phyloP scores from a whole-genome alignment of 1,284 basidiomycete genomes.

The Macrocystidia cucumis region DNA sequence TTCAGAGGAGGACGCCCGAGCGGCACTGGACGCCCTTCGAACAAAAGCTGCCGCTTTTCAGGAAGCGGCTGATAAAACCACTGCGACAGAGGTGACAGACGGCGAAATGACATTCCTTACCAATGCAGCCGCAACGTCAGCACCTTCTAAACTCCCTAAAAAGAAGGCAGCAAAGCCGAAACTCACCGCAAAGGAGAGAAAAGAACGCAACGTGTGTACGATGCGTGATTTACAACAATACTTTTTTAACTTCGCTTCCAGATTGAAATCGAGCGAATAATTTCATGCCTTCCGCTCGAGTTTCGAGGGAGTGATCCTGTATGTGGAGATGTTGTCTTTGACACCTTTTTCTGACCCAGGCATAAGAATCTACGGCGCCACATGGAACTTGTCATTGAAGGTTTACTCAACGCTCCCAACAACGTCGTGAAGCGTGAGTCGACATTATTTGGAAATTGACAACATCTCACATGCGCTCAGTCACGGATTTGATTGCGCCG shows the following conservation, averaged over 20 bases:
- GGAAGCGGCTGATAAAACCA: constrained; percentile 34
- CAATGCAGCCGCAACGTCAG: constrained; percentile 27
- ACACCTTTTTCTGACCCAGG: constrained; percentile 1
- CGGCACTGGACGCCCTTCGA: constrained; percentile 33
- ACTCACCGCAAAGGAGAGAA: constrained; percentile 75
- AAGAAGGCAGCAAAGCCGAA: constrained; percentile 63
- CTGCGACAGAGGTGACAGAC: constrained; percentile 33
- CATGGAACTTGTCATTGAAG: constrained; percentile 73
- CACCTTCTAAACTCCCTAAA: constrained; percentile 28
- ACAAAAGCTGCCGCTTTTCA: constrained; percentile 21
- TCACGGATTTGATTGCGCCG: constrained; percentile 70
- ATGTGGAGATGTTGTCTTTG: constrained; percentile 14
- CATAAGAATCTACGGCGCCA: constrained; percentile 60
- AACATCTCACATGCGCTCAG: constrained; percentile 29
- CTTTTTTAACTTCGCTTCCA: constrained; percentile 16
- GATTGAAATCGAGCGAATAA: constrained; percentile 66
- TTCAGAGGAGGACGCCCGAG: constrained; percentile 38
- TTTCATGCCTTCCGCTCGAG: constrained; percentile 80
- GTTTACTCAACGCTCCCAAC: constrained; percentile 48
- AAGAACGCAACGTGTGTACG: constrained; percentile 58
- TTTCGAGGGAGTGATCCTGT: constrained; percentile 86
- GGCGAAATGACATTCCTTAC: constrained; percentile 32
- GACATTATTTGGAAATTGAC: constrained; percentile 4
- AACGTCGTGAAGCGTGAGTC: constrained; percentile 50
- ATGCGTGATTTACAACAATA: neutral